Evolutionary conservation across 1,284 basidiomycete species (phyloP).

Genomic region (Cutaneotrichosporon cavernicola): DNA sequence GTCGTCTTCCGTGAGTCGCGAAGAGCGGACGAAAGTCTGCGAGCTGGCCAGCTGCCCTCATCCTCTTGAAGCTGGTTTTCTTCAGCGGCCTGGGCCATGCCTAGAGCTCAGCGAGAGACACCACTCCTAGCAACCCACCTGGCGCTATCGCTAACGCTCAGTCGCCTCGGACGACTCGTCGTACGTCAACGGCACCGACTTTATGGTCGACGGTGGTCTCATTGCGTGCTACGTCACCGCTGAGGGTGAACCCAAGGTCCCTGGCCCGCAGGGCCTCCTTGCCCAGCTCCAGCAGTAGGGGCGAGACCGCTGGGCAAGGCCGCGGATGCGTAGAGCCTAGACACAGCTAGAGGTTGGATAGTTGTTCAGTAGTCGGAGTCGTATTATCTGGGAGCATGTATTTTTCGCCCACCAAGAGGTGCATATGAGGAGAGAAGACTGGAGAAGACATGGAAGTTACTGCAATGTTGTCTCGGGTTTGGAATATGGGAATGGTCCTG

Average conservation of each 20-base stretch:
- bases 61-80: not conserved
- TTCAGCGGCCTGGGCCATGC: not conserved
- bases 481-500: not conserved
- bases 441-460: not conserved
- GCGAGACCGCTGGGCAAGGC: not conserved
- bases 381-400: slow-evolving; percentile 10
- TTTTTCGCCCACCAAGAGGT: not conserved
- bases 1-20: slow-evolving; percentile 77
- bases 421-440: not conserved
- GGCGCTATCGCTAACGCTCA: slow-evolving; percentile 17
- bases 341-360: slow-evolving; percentile 1
- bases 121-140: not conserved
- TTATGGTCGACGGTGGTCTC: slow-evolving; percentile 89
- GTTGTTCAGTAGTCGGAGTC: slow-evolving; percentile 3
- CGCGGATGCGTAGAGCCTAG: not conserved
- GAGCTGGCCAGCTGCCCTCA: not conserved
- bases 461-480: not conserved
- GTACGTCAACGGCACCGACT: slow-evolving; percentile 75
- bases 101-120: not conserved
- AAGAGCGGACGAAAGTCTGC: no score
- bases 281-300: slow-evolving; percentile 17
- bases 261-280: slow-evolving; percentile 32
- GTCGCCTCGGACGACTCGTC: slow-evolving; percentile 56
- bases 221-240: slow-evolving; percentile 76
- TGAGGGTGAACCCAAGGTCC: slow-evolving; percentile 33